A percentile compares a stretch with the other conserved stretches of the same genome.
Conservation (phyloP, 192 early-diverging fungal genomes). For the Coemansia sp. region DNA sequence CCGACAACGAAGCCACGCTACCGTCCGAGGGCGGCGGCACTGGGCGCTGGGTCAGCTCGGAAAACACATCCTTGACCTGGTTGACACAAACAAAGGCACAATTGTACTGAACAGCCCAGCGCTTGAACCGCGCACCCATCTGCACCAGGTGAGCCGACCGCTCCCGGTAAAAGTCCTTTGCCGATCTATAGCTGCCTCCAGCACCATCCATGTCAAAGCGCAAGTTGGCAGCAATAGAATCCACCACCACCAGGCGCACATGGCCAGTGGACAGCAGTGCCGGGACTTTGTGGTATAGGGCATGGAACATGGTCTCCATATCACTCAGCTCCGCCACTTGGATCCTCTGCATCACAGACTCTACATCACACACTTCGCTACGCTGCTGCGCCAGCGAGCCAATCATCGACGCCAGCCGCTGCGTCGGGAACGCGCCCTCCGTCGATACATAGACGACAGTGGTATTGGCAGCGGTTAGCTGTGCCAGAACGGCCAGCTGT, state of each 20-base stretch:
- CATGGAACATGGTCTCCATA: slow-evolving; percentile 65
- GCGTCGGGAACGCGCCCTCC: slow-evolving; percentile 64
- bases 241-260: slow-evolving; percentile 73
- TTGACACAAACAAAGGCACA: slow-evolving; percentile 74
- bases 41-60: not conserved
- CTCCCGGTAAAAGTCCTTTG: slow-evolving; percentile 22
- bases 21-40: too few relatives aligned
- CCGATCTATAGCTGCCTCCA: not conserved
- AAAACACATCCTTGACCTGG: slow-evolving; percentile 63
- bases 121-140: slow-evolving; percentile 57
- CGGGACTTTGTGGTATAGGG: slow-evolving; percentile 68
- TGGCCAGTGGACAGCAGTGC: slow-evolving; percentile 49
- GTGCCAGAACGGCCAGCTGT: slow-evolving; percentile 68
- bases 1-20: too few relatives aligned
- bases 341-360: slow-evolving; percentile 43
- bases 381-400: slow-evolving; percentile 2
- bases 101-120: slow-evolving; percentile 55
- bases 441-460: slow-evolving; percentile 65
- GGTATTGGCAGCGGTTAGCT: slow-evolving; percentile 52
- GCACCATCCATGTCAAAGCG: slow-evolving; percentile 9
- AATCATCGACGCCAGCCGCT: slow-evolving; percentile 53
- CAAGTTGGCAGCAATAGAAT: slow-evolving; percentile 78
- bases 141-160: slow-evolving; percentile 53
- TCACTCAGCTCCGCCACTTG: slow-evolving; percentile 65
- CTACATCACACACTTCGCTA: not conserved